Evolutionary conservation across 2,329 filamentous ascomycete genomes (phyloP).

Genomic region (Cladosporium sphaerospermum): DNA sequence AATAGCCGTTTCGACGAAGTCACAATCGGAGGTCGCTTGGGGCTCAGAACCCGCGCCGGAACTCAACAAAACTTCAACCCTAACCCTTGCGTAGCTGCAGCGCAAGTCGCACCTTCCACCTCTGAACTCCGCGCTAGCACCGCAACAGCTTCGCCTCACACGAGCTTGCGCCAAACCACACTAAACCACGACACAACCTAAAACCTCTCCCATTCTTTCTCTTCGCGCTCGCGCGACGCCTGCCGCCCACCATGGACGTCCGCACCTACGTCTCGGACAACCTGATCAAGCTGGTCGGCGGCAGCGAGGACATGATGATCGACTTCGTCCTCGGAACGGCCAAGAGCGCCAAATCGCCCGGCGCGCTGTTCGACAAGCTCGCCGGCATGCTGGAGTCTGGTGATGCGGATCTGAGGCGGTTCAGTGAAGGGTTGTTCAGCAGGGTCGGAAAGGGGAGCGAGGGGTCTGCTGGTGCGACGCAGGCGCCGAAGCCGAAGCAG

Average conservation of each 20-base stretch:
- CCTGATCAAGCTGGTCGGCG: slow-evolving; percentile 48
- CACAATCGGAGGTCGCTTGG: too few species aligned
- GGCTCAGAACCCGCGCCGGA: too few species aligned
- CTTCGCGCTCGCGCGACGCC: not conserved
- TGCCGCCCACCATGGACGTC: slow-evolving; percentile 28
- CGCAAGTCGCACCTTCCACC: too few species aligned
- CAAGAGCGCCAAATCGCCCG: slow-evolving; percentile 42
- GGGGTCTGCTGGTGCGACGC: slow-evolving; percentile 20
- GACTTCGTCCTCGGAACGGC: slow-evolving; percentile 54
- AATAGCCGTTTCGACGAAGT: too few species aligned
- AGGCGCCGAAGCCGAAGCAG: slow-evolving; percentile 23
- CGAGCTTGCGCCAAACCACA: too few species aligned
- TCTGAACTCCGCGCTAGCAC: too few species aligned
- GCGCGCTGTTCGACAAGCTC: slow-evolving; percentile 46
- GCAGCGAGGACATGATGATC: slow-evolving; percentile 49
- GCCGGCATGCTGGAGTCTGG: slow-evolving; percentile 46
- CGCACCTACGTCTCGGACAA: slow-evolving; percentile 41
- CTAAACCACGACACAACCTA: too few species aligned
- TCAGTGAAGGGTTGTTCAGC: slow-evolving; percentile 43
- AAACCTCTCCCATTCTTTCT: too few species aligned
- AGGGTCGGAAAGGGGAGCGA: slow-evolving; percentile 21
- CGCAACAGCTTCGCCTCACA: too few species aligned
- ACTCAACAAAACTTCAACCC: too few species aligned
- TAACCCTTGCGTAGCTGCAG: too few species aligned
- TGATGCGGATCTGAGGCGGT: slow-evolving; percentile 40